phyloP scores from a whole-genome alignment of 768 basidiomycete genomes.

The Strobilomyces echinocephalus region DNA sequence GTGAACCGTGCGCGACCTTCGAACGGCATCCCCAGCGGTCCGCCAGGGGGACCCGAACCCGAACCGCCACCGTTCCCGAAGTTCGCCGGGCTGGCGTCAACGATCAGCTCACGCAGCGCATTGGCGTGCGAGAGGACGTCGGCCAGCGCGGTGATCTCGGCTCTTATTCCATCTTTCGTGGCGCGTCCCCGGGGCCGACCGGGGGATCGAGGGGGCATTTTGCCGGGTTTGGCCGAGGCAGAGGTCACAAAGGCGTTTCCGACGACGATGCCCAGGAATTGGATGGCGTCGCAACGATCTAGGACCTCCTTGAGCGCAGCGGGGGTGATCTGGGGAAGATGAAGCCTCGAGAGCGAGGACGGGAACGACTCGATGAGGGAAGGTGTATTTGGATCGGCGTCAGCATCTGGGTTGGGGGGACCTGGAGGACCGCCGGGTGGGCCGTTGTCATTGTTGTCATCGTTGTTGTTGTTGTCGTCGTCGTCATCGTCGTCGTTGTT shows the following conservation, averaged over 20 bases:
- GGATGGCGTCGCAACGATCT: constrained; percentile 16
- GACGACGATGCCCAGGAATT: constrained; percentile 18
- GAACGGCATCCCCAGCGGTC: neutral
- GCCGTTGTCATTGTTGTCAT: neutral
- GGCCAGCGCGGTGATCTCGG: constrained; percentile 13
- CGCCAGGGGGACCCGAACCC: neutral
- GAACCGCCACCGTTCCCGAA: neutral
- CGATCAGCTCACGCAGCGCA: constrained; percentile 13
- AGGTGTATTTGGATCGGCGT: constrained; percentile 19
- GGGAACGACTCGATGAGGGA: constrained; percentile 29
- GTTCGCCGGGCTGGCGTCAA: constrained; percentile 12
- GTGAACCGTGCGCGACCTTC: constrained; percentile 32
- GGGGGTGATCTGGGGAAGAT: constrained; percentile 22
- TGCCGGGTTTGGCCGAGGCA: neutral
- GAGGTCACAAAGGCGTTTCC: constrained; percentile 8
- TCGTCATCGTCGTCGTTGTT: neutral
- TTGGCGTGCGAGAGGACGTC: constrained; percentile 14
- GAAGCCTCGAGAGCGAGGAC: constrained; percentile 32
- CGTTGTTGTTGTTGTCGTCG: neutral
- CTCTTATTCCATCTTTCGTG: neutral
- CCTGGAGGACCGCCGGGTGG: constrained; percentile 1
- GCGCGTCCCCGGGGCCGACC: neutral
- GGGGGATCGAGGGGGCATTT: neutral
- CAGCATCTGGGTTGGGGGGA: constrained; percentile 6
- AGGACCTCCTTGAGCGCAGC: constrained; percentile 18